Evolutionary conservation across 2,329 filamentous ascomycete genomes (phyloP).

Genomic region (Fusarium subtropicale): DNA sequence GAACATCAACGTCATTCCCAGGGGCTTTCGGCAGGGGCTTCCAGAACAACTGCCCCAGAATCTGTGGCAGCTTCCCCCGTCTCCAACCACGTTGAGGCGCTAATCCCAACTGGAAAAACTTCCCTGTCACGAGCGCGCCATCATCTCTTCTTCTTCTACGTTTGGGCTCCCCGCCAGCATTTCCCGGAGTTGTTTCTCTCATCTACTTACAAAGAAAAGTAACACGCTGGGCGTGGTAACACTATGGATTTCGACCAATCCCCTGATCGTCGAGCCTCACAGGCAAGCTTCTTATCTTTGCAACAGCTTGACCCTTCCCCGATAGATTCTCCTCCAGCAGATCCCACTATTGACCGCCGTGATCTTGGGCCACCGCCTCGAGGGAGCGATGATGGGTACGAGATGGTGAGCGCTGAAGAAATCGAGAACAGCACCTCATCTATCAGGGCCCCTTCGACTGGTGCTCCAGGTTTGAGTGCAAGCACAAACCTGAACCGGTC

Average conservation of each 20-base stretch:
- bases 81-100: conserved; percentile 43
- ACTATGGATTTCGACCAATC: conserved; percentile 44
- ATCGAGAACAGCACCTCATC: conserved; percentile 49
- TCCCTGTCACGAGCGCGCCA: conserved; percentile 30
- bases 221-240: conserved; percentile 27
- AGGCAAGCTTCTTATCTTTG: conserved; percentile 67
- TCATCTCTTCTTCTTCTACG: conserved; percentile 32
- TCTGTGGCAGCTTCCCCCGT: conserved; percentile 25
- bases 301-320: conserved; percentile 85
- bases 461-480: conserved; percentile 68
- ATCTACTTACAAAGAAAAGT: conserved; percentile 1
- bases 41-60: conserved; percentile 40
- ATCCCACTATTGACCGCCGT: conserved; percentile 55
- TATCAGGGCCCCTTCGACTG: conserved; percentile 57
- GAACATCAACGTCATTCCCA: conserved; percentile 45
- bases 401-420: conserved; percentile 46
- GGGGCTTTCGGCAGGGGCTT: conserved; percentile 35
- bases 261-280: conserved; percentile 41
- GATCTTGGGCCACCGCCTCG: conserved; percentile 52
- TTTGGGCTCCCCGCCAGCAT: conserved; percentile 35
- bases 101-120: conserved; percentile 43
- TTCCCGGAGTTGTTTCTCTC: conserved; percentile 8
- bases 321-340: conserved; percentile 68
- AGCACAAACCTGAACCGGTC: conserved; percentile 42
- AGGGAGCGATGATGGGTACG: conserved; percentile 49